A percentile compares a stretch with the other conserved stretches of the same genome.
phyloP scores from a whole-genome alignment of 2,329 filamentous ascomycete species.

The Chaetomiaceae sp. region DNA sequence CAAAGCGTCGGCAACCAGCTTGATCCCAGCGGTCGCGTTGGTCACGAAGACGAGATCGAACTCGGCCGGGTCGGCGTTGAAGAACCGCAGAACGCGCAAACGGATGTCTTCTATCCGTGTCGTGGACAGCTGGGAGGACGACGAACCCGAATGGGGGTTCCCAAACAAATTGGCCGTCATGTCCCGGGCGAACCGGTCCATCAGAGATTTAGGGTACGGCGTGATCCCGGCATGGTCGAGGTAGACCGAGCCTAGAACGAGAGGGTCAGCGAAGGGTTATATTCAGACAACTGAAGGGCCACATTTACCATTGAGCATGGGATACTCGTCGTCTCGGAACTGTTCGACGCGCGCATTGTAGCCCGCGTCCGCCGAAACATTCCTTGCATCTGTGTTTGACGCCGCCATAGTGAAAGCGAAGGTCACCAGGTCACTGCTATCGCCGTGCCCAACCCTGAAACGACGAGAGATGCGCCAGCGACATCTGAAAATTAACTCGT shows the following conservation, averaged over 20 bases:
- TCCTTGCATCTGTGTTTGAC: too few relatives aligned
- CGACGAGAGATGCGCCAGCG: background rate
- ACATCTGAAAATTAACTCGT: constrained; percentile 6
- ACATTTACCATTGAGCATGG: constrained; percentile 58
- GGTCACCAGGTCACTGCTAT: constrained; percentile 12
- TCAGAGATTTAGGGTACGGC: constrained; percentile 68
- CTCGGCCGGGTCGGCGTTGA: constrained; percentile 71
- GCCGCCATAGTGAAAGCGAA: constrained; percentile 3
- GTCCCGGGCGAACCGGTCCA: constrained; percentile 72
- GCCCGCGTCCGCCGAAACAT: constrained; percentile 17
- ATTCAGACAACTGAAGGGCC: background rate
- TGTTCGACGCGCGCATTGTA: constrained; percentile 57
- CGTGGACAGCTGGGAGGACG: constrained; percentile 71
- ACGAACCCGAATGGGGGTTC: constrained; percentile 85
- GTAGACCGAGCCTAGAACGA: constrained; percentile 60
- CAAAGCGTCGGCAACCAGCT: constrained; percentile 75
- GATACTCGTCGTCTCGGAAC: constrained; percentile 57
- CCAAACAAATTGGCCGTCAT: constrained; percentile 76
- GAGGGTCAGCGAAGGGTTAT: background rate
- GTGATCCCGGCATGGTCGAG: constrained; percentile 97
- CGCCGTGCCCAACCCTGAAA: constrained; percentile 17
- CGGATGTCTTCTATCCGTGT: constrained; percentile 70
- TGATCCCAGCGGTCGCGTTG: constrained; percentile 87
- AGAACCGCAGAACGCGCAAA: constrained; percentile 64
- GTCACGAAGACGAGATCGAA: constrained; percentile 89